phyloP scores from a whole-genome alignment of 2,329 filamentous ascomycete species.

The Epichloe aotearoae region DNA sequence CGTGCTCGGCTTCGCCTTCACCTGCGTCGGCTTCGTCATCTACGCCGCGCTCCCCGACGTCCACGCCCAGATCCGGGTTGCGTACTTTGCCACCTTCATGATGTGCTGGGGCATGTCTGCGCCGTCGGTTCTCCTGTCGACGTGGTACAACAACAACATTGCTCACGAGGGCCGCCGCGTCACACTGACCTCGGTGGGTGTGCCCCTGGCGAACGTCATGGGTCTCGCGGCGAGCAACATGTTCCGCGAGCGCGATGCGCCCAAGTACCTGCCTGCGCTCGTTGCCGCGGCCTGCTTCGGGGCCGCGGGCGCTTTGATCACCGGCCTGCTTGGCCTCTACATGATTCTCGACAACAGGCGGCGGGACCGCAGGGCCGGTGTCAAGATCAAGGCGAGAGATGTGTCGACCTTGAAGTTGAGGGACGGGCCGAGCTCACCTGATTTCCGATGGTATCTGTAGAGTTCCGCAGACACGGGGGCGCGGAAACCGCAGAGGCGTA shows the following conservation, averaged over 20 bases:
- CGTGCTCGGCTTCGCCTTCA: constrained; percentile 58
- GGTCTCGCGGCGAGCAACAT: constrained; percentile 57
- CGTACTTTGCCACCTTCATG: constrained; percentile 69
- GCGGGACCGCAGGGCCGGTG: constrained; percentile 38
- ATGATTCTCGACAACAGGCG: constrained; percentile 46
- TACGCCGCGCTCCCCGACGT: constrained; percentile 59
- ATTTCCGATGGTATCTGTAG: constrained; percentile 39
- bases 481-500: no score
- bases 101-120: constrained; percentile 72
- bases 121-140: constrained; percentile 55
- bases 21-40: constrained; percentile 67
- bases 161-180: constrained; percentile 63
- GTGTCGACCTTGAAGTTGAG: constrained; percentile 35
- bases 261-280: constrained; percentile 52
- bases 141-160: constrained; percentile 68
- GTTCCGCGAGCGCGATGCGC: constrained; percentile 49
- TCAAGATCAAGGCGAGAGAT: constrained; percentile 30
- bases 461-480: not conserved
- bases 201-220: constrained; percentile 67
- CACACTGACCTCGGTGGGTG: constrained; percentile 56
- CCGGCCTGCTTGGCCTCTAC: constrained; percentile 40
- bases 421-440: constrained; percentile 31
- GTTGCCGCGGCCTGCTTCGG: constrained; percentile 54
- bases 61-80: constrained; percentile 44
- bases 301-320: constrained; percentile 41